Base-by-base conservation (phyloP, 164 flowering plant species). In the Paratinospora sagittata region DNA sequence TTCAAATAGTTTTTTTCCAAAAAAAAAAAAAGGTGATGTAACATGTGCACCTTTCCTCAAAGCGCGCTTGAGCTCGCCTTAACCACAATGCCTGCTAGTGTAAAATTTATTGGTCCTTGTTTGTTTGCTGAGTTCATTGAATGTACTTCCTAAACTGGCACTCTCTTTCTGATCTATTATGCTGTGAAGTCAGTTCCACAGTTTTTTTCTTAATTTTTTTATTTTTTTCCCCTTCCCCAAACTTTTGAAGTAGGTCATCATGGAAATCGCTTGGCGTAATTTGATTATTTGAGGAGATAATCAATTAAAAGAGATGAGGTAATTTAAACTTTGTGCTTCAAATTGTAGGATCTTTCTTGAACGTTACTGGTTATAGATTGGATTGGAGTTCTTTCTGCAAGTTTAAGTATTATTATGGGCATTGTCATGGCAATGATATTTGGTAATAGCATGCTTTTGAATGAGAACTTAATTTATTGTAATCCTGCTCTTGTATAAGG, bases 221-320 rank as follows among this genome's bases (percentile, higher is more conserved):
- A 60, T 70, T 70, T 5, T 45, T 27, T 49, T 55, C 61, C 61
- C n/a, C 61, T 55, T n/a, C 61, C 10, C 2, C 24, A 1, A 6
- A n/a, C 8, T 55, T 19, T 55, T 6, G 7, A 55, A 23, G 24
- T 55, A 63, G 67, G 73, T 43, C 24, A 45, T 6, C 39, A 36
- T 45, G n/a, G 71, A 33, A 45, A 12, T 57, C 60, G 43, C 68
- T 72, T n/a, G n/a, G 66, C 26, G 4, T 74, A 66, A 0, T 66
- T 24, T 67, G 36, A 26, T 62, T 0, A 4, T 64, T 19, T 33
- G 16, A 67, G 63, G 73, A 9, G 66, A 70, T 49, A 16, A 17
- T 21, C 16, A 47, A 69, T 52, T 34, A 33, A 37, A 66, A 49
- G 43, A 72, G 33, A 80, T 80, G 82, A 74, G 70, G 82, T 80